Base-by-base conservation (phyloP, 2,329 filamentous ascomycete species). In the Fusarium oligoseptatum region DNA sequence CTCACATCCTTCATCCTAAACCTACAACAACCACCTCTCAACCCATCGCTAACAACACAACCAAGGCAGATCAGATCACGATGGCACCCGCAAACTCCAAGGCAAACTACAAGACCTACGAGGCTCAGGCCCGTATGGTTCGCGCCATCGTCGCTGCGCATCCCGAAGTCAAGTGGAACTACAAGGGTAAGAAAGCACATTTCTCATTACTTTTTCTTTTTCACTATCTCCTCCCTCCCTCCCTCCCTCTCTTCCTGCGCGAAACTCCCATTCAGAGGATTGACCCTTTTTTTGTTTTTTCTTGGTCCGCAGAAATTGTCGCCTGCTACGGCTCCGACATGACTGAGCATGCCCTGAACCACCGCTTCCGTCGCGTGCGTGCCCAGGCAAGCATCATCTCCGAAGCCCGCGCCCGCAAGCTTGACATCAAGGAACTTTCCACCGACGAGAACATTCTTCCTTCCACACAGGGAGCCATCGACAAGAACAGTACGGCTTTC, bases 131-230 rank as follows among this genome's bases (percentile, higher is more conserved):
- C 22, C 89, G 91, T 55, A 87, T 92, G 39, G 84, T 92, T 3
- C 87, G 89, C 2, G 90, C 91, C 6, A 87, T 92, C 27, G 82
- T 92, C 1, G 91, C 90, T 0, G 88, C 89, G 3, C 86, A 89
- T 64, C 87, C 87, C 0, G 83, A 84, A 0, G 77, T 88, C 0
- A 89, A 87, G 71, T 87, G 91, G 63, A 89, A 92, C 79, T 92
- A 89, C 80, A 89, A 88, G 77, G 89, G 91, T 92, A 86, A 83
- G 88, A 76, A 76, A 45, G 20, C 9, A 32, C 52, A 55, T 10
- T 39, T 68, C 43, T 27, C 27, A 24, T 15, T 22, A 22, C 22
- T 22, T 39, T 45, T n/a, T n/a, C n/a, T n/a, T n/a, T n/a, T n/a
- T n/a, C n/a, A n/a, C n/a, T n/a, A n/a, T n/a, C n/a, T n/a, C n/a